A percentile compares a stretch with the other conserved stretches of the same genome.
These are phyloP conservation scores for Exophiala sideris DNA, from an alignment of 2,329 filamentous ascomycete genomes.

Conservation along the genomic window DNA sequence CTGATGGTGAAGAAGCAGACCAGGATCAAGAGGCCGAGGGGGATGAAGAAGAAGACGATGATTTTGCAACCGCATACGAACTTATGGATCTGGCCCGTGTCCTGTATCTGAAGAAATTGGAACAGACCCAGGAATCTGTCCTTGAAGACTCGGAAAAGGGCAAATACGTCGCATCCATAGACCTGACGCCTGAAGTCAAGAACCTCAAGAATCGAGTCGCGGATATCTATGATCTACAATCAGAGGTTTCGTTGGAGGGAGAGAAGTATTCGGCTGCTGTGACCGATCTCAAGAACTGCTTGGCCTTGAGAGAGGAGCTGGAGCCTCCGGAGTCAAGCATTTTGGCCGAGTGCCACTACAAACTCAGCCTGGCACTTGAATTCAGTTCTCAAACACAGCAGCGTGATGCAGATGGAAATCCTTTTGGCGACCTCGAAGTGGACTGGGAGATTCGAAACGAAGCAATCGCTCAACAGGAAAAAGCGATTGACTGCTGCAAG, in stretches of 20 bases:
- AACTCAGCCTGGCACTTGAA: slow-evolving; percentile 89
- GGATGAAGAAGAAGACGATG: slow-evolving; percentile 57
- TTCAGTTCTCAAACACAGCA: slow-evolving; percentile 73
- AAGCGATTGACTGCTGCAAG: slow-evolving; percentile 57
- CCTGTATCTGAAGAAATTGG: slow-evolving; percentile 56
- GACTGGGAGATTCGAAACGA: slow-evolving; percentile 57
- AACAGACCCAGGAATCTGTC: slow-evolving; percentile 40
- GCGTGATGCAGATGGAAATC: slow-evolving; percentile 40
- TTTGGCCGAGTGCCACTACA: slow-evolving; percentile 92
- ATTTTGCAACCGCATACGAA: slow-evolving; percentile 63
- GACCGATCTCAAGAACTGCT: slow-evolving; percentile 71
- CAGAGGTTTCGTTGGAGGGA: slow-evolving; percentile 95
- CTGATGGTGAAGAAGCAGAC: slow-evolving; percentile 67
- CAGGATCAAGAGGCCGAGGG: slow-evolving; percentile 40
- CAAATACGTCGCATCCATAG: slow-evolving; percentile 35
- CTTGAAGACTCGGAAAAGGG: slow-evolving; percentile 43
- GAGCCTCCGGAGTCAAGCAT: slow-evolving; percentile 78
- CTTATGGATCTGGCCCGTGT: slow-evolving; percentile 62
- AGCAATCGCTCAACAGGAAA: slow-evolving; percentile 58
- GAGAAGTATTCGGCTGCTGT: slow-evolving; percentile 90
- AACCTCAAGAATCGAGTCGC: slow-evolving; percentile 81
- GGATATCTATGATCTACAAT: slow-evolving; percentile 89
- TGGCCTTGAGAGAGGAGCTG: slow-evolving; percentile 74
- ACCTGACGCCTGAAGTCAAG: slow-evolving; percentile 39
- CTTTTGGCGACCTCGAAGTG: slow-evolving; percentile 42